Percentiles rank a stretch among this genome's conserved stretches.
These are phyloP conservation scores for Trametes elegans DNA, from an alignment of 768 basidiomycete genomes.

Conservation along the genomic window DNA sequence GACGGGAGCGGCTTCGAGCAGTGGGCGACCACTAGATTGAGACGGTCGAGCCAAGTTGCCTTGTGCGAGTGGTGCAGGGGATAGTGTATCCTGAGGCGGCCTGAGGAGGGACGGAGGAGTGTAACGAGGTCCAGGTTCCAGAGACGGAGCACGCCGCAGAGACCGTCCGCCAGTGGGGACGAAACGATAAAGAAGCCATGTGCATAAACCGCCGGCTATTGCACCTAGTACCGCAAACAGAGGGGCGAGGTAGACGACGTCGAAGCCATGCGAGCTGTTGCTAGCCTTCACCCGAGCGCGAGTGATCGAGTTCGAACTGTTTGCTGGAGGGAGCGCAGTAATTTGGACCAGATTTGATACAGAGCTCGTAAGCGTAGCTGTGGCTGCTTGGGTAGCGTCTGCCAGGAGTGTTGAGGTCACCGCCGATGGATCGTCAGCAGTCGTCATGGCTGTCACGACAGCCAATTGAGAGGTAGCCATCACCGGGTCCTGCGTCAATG, in stretches of 20 bases:
- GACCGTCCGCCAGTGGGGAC: background rate
- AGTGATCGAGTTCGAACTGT: conserved; percentile 11
- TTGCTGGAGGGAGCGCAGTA: conserved; percentile 28
- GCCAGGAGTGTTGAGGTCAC: background rate
- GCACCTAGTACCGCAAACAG: conserved; percentile 30
- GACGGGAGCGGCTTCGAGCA: background rate
- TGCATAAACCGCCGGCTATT: conserved; percentile 21
- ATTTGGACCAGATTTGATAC: conserved; percentile 17
- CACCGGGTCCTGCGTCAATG: background rate
- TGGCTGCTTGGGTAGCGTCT: background rate
- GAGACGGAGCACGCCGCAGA: background rate
- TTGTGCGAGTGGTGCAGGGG: background rate
- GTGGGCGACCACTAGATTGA: background rate
- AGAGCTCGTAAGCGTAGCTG: conserved; percentile 2
- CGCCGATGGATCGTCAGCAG: too few relatives aligned
- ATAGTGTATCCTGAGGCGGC: background rate
- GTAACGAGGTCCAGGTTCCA: conserved; percentile 32
- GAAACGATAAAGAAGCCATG: conserved; percentile 25
- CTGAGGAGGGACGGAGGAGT: conserved; percentile 14
- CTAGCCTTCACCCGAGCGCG: background rate
- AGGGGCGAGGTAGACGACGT: conserved; percentile 29
- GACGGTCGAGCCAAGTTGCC: conserved; percentile 9
- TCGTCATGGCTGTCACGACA: background rate
- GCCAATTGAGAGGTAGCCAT: background rate
- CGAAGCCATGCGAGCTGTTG: conserved; percentile 14